phyloP scores from a whole-genome alignment of 768 basidiomycete genomes.

The Phylloporus sp. region DNA sequence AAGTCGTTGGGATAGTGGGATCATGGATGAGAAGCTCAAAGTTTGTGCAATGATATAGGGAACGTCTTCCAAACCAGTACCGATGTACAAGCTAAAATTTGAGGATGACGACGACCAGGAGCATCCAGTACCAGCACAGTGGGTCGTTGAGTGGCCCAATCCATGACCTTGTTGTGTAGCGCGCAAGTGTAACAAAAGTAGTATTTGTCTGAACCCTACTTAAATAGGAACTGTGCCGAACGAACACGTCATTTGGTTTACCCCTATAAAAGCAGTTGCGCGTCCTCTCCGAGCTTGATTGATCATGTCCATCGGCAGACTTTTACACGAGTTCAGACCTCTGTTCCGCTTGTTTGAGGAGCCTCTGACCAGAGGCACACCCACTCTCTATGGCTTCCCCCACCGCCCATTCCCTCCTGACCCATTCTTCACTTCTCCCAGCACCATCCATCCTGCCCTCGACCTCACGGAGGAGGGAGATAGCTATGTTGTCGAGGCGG shows the following conservation, averaged over 20 bases:
- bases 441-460: constrained; percentile 49
- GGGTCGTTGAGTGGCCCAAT: constrained; percentile 80
- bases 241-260: constrained; percentile 9
- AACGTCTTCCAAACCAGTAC: constrained; percentile 44
- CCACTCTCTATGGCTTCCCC: constrained; percentile 23
- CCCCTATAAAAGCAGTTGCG: constrained; percentile 9
- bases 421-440: constrained; percentile 41
- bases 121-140: constrained; percentile 69
- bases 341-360: constrained; percentile 76
- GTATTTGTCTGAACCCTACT: too few species aligned
- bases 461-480: constrained; percentile 66
- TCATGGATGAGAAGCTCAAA: constrained; percentile 8
- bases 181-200: too few species aligned
- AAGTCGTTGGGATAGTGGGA: constrained; percentile 16
- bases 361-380: constrained; percentile 44
- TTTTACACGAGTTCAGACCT: constrained; percentile 69
- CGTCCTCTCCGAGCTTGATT: too few species aligned
- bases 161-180: constrained; percentile 11
- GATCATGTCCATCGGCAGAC: constrained; percentile 63
- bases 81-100: constrained; percentile 76
- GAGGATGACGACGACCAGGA: constrained; percentile 88
- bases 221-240: constrained; percentile 18
- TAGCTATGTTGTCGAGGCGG: constrained; percentile 68
- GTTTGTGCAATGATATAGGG: constrained; percentile 17
- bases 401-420: constrained; percentile 45